Evolutionary conservation across 2,329 filamentous ascomycete genomes (phyloP), one percentile per base, ranked within the genome.

Genomic region (Aaosphaeria arxii): DNA sequence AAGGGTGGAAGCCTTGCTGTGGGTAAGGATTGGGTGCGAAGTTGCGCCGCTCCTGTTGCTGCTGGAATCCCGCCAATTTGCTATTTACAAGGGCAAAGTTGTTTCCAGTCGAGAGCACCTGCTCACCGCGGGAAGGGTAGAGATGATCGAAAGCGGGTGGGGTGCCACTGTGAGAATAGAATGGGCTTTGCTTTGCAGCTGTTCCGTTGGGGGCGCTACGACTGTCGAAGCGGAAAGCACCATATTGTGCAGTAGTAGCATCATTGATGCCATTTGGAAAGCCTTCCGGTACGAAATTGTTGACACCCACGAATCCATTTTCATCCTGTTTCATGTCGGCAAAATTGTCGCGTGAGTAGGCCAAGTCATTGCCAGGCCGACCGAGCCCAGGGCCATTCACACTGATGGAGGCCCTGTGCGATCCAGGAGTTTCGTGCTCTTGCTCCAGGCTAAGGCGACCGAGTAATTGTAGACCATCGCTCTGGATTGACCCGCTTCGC

Each of bases 21-120:
- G 59, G 61, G 35, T 70, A 69, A 1, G 65, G 49, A 49, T 59
- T 55, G n/a, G 59, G 55, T 40, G 24, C 7, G 30, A 56, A 69
- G 48, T 66, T 67, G n/a, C 69, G 58, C 31, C 64, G 66, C 40
- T 68, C 58, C 43, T 71, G 67, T 9, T 71, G 73, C 40, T 72
- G 64, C 51, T 79, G 74, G 43, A 77, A 69, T 13, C 73, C 73
- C 11, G 74, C 70, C 17, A 81, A 59, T 50, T 77, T 77, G 48
- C 74, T 74, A 46, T 81, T 77, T 30, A 80, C 62, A 17, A 74
- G 61, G 2, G 67, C 71, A 29, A 71, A 61, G 53, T 77, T 66
- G 55, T 75, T 77, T 11, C 67, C 73, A 32, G 64, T 70, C 33
- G 74, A 72, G 30, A 69, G 62, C 17, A 63, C 64, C 41, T 75